Percentiles rank a stretch among this genome's conserved stretches.
These are phyloP conservation scores for Camelina sativa DNA, from an alignment of 345 rosid genomes.

Conservation along the genomic window DNA sequence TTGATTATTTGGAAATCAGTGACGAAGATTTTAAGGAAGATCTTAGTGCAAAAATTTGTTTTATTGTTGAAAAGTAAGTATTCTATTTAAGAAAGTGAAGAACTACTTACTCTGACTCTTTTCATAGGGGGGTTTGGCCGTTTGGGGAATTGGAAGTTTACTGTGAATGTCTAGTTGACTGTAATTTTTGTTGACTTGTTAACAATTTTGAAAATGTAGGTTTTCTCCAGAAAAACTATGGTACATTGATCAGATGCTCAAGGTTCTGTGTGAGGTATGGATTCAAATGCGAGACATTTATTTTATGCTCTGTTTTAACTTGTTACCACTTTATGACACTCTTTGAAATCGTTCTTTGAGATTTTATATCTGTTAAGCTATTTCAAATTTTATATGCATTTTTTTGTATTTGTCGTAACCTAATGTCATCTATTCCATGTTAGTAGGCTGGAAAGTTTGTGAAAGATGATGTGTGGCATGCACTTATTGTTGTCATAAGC, in stretches of 20 bases:
- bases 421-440: slow-evolving; percentile 46
- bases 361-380: slow-evolving; percentile 27
- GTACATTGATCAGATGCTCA: slow-evolving; percentile 99
- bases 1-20: slow-evolving; percentile 94
- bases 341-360: slow-evolving; percentile 11
- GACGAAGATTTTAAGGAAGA: slow-evolving; percentile 97
- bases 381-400: slow-evolving; percentile 8
- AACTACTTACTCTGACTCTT: slow-evolving; percentile 10
- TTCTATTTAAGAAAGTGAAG: slow-evolving; percentile 31
- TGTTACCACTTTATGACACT: slow-evolving; percentile 21
- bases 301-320: slow-evolving; percentile 26
- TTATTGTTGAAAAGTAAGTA: slow-evolving; percentile 94
- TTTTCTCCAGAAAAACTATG: slow-evolving; percentile 95
- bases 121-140: neutral
- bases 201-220: slow-evolving; percentile 57
- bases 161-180: slow-evolving; percentile 20
- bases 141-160: slow-evolving; percentile 12
- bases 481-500: slow-evolving; percentile 90
- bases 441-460: slow-evolving; percentile 98
- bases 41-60: slow-evolving; percentile 98
- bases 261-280: slow-evolving; percentile 95
- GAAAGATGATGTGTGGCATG: slow-evolving; percentile 98
- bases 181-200: slow-evolving; percentile 29
- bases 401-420: slow-evolving; percentile 34
- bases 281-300: slow-evolving; percentile 32